Base-by-base conservation (phyloP, 768 basidiomycete species). In the Suillus fuscotomentosus region DNA sequence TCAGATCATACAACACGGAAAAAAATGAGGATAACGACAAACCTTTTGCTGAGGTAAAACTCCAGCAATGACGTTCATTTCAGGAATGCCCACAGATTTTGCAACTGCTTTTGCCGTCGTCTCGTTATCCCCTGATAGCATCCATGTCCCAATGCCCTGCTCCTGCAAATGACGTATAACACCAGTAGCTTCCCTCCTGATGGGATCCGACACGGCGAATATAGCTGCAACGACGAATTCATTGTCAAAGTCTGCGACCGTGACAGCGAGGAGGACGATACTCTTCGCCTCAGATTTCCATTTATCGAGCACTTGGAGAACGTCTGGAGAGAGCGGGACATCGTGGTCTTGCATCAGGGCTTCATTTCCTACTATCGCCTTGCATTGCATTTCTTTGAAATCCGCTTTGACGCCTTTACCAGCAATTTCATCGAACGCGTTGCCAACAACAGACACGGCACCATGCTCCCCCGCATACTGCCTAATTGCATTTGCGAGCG, bases 11-110 rank as follows among this genome's bases (percentile, higher is more conserved):
- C 22, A 14, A 39, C 1, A 22, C 22, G 20, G n/a, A 38, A 13
- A 11, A 13, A 11, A 13, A 47, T 8, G 22, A 5, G 50, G 24
- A 22, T 3, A 38, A 39, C 2, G 9, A 41, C 75, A 56, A 56
- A 86, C 88, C 79, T 95, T 95, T 69, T 91, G 89, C 54, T 92
- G 88, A 3, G 94, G 94, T 3, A 94, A 80, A 0, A 93, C 91
- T 0, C 88, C 90, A 22, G 92, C 92, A 61, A 89, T 86, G 51
- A 95, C 89, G 67, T 91, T 87, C 31, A 77, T 77, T 45, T 79
- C 74, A 0, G 86, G 81, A 61, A 95, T 90, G 5, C 91, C 91
- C 2, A 92, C 86, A 62, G 75, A 77, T 63, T 75, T 75, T 0
- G 90, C 93, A 36, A 95, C 88, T 20, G 92, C 89, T 57, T 77